Evolutionary conservation across 495 filamentous ascomycete species (phyloP).

Genomic region (Daldinia grandis): DNA sequence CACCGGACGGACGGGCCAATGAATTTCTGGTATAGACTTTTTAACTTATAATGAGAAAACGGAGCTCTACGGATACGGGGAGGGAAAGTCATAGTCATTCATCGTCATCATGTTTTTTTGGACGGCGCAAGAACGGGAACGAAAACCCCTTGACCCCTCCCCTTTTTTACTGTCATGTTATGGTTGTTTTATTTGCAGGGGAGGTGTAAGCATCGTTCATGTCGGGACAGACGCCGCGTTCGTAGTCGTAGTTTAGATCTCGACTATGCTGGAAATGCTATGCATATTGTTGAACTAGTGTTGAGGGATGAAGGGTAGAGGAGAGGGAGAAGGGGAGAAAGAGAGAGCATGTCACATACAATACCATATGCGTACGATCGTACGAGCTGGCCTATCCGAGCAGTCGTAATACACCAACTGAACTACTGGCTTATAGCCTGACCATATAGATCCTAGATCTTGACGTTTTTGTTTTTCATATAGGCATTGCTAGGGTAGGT

Average conservation of each 20-base stretch:
- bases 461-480: background rate
- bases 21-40: slow-evolving; percentile 48
- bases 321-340: background rate
- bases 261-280: slow-evolving; percentile 8
- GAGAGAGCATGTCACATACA: slow-evolving; percentile 14
- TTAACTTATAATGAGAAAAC: slow-evolving; percentile 45
- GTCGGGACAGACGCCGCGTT: background rate
- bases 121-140: slow-evolving; percentile 38
- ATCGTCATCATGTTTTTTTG: slow-evolving; percentile 39
- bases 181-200: background rate
- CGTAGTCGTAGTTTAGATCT: slow-evolving; percentile 1
- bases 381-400: slow-evolving; percentile 27
- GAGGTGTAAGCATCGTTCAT: background rate
- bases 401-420: slow-evolving; percentile 32
- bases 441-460: background rate
- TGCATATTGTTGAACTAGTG: slow-evolving; percentile 28
- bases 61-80: slow-evolving; percentile 41
- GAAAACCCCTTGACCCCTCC: slow-evolving; percentile 19
- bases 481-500: background rate
- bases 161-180: background rate
- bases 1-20: slow-evolving; percentile 26
- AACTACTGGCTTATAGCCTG: background rate
- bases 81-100: slow-evolving; percentile 32
- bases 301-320: background rate
- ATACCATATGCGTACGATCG: slow-evolving; percentile 16